Conservation (phyloP, 2,329 filamentous ascomycete genomes). For the Fusarium veterinarium region DNA sequence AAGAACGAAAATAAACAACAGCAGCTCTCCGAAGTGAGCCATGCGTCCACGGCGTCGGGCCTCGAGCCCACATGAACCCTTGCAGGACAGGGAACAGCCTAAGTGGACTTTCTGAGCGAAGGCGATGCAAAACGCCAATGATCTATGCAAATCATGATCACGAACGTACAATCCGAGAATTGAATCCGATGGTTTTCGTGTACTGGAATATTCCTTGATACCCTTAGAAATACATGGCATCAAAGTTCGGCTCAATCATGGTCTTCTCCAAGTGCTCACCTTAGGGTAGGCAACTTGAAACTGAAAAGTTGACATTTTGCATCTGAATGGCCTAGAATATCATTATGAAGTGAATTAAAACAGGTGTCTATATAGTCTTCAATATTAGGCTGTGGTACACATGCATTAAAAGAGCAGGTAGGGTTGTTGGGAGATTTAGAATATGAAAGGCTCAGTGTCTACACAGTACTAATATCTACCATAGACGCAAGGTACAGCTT, state of each 20-base stretch:
- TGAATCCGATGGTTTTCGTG: background rate
- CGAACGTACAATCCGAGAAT: background rate
- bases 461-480: background rate
- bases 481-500: too few species aligned
- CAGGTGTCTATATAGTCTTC: background rate
- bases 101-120: background rate
- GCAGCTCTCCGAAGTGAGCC: slow-evolving; percentile 10
- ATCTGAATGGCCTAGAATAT: background rate
- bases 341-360: background rate
- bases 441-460: too few species aligned
- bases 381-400: too few species aligned
- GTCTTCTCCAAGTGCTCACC: background rate
- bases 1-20: slow-evolving; percentile 12
- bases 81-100: background rate
- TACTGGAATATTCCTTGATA: slow-evolving; percentile 30
- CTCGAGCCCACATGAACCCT: slow-evolving; percentile 3
- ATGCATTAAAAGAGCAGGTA: too few species aligned
- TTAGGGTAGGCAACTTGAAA: background rate
- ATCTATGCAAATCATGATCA: slow-evolving; percentile 9
- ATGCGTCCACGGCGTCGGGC: slow-evolving; percentile 11
- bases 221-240: slow-evolving; percentile 36
- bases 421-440: accelerated
- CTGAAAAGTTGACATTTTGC: background rate
- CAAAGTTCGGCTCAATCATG: slow-evolving; percentile 1
- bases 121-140: background rate